Evolutionary conservation across 208 protist species (phyloP), one percentile per base, ranked within the genome.

Genomic region (Trypanosoma cruzi): DNA sequence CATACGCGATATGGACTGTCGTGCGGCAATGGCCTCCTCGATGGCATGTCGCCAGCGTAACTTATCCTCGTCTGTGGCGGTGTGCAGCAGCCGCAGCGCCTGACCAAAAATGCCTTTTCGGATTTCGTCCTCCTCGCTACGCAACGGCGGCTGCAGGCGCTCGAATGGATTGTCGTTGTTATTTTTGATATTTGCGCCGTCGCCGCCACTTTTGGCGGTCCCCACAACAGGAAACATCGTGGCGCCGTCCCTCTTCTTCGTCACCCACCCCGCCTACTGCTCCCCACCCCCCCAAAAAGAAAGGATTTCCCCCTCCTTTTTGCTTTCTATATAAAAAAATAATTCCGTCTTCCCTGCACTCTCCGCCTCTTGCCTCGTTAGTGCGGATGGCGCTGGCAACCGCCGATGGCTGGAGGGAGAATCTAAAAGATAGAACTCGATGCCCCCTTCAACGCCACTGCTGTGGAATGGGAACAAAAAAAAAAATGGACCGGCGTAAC

Each of bases 121-220:
- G 50, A 96, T 96, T 29, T 94, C 86, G 61, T 96, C 90, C 66
- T 96, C 86, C 66, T 96, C 81, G 68, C 86, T 96, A 37, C 90
- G 83, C 26, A 84, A 52, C 22, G 75, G 71, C 3, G 85, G 87
- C 20, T 75, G 78, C 24, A 92, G 54, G n/a, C 64, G 73, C 20
- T 79, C 85, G 57, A 90, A 92, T 1, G 87, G 85, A 54, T 95
- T 93, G 28, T 11, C 31, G 31, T 14, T 24, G 14, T 6, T 36
- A 46, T 29, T 29, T 1, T 24, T 32, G 40, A 31, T 64, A 6
- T 49, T 28, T 13, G 13, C 34, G 40, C 28, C 55, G 8, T 29
- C 28, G 31, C 24, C 24, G 18, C 18, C 53, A 18, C 4, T 20
- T 26, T n/a, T 24, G 14, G 59, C 31, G 13, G 50, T 14, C 13